phyloP scores from a whole-genome alignment of 1,284 basidiomycete genomes.

The Papiliotrema flavescens region DNA sequence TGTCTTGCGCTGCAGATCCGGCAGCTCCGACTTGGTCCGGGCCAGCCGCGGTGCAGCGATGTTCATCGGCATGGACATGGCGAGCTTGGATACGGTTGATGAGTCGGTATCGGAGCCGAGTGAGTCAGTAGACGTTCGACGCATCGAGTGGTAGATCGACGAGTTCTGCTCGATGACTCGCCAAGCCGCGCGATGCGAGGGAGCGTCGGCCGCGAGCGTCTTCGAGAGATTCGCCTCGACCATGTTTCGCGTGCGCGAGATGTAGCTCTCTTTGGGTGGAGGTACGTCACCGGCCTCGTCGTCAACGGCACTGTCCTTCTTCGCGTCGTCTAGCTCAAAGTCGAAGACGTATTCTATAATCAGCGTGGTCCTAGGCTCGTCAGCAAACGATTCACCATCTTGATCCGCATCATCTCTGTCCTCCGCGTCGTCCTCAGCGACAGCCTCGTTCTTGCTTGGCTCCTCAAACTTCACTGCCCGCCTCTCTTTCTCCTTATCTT shows the following conservation, averaged over 20 bases:
- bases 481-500: constrained; percentile 11
- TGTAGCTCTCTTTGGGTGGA: background rate
- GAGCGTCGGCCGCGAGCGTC: constrained; percentile 46
- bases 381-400: constrained; percentile 18
- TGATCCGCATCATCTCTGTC: constrained; percentile 10
- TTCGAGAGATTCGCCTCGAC: constrained; percentile 44
- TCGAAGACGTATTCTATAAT: constrained; percentile 45
- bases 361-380: background rate
- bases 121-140: constrained; percentile 6
- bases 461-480: constrained; percentile 35
- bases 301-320: background rate
- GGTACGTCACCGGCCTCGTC: background rate
- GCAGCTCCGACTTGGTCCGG: background rate
- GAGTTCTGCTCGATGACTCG: constrained; percentile 22
- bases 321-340: constrained; percentile 40
- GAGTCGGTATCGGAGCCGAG: constrained; percentile 15
- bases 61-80: constrained; percentile 41
- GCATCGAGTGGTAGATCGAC: constrained; percentile 20
- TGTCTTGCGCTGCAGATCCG: constrained; percentile 40
- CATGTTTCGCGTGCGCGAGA: constrained; percentile 23
- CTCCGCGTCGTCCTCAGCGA: constrained; percentile 7
- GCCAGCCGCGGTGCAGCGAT: constrained; percentile 21
- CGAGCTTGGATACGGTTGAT: constrained; percentile 25
- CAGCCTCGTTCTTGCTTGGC: constrained; percentile 13
- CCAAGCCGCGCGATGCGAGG: constrained; percentile 47